Conservation (phyloP, 192 early-diverging fungal species). For the Linnemannia exigua region DNA sequence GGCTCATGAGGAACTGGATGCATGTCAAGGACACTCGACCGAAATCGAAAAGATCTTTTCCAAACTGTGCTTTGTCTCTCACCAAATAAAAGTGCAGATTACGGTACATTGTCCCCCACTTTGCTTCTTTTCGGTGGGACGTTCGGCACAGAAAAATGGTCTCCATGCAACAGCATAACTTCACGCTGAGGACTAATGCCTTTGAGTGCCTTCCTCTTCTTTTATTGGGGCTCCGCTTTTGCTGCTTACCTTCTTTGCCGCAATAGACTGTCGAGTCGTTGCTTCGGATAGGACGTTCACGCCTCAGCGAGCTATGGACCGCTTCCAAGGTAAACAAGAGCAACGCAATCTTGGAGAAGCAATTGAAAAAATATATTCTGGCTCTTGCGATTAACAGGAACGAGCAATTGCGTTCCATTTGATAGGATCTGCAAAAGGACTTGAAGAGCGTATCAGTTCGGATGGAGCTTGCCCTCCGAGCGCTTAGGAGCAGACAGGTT, state of each 20-base stretch:
- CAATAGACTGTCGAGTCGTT: conserved; percentile 41
- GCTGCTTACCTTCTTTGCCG: not conserved
- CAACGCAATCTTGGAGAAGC: not conserved
- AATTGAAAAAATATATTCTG: not conserved
- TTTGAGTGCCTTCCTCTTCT: not conserved
- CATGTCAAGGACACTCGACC: conserved; percentile 45
- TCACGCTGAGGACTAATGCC: not conserved
- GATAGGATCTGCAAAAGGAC: conserved; percentile 40
- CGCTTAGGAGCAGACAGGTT: conserved; percentile 31
- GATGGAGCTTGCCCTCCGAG: conserved; percentile 44
- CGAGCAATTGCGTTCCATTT: not conserved
- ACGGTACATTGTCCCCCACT: conserved; percentile 19
- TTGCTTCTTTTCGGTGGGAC: not conserved
- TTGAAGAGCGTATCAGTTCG: conserved; percentile 33
- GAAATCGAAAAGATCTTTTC: conserved; percentile 57
- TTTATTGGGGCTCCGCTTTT: not conserved
- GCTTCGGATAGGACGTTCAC: conserved; percentile 28
- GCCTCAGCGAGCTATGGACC: conserved; percentile 22
- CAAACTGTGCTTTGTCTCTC: conserved; percentile 50
- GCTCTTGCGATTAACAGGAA: not conserved
- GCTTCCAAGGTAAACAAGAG: conserved; percentile 32
- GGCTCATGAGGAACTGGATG: conserved; percentile 45
- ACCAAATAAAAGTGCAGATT: conserved; percentile 51
- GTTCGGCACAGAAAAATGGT: not conserved
- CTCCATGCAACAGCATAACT: no score